These are phyloP conservation scores for Takashimella koratensis DNA, from an alignment of 1,284 basidiomycete species.

Conservation along the genomic window DNA sequence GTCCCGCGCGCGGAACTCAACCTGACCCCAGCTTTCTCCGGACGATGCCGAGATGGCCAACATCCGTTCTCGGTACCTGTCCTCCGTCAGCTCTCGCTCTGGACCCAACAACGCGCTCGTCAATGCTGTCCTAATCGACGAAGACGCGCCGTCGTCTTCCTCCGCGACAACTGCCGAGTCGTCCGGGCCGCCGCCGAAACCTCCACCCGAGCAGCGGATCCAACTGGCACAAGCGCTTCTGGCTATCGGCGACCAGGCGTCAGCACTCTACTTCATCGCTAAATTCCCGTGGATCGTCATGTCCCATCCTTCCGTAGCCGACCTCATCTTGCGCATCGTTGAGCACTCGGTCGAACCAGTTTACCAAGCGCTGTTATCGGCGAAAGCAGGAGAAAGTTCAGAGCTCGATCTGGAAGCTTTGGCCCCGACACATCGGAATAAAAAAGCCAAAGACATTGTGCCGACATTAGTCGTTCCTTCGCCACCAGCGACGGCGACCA, in stretches of 20 bases:
- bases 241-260: conserved; percentile 74
- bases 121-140: conserved; percentile 82
- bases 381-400: conserved; percentile 4
- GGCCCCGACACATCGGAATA: conserved; percentile 9
- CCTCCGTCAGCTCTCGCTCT: conserved; percentile 59
- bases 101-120: conserved; percentile 76
- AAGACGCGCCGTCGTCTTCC: conserved; percentile 42
- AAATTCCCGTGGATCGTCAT: conserved; percentile 83
- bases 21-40: conserved; percentile 61
- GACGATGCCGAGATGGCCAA: conserved; percentile 69
- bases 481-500: conserved; percentile 66
- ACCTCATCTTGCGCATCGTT: conserved; percentile 72
- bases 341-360: conserved; percentile 64
- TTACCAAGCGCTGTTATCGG: conserved; percentile 58
- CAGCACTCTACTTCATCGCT: conserved; percentile 72
- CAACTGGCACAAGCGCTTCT: conserved; percentile 77
- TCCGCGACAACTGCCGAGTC: conserved; percentile 44
- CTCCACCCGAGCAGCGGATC: conserved; percentile 71
- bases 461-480: conserved; percentile 65
- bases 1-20: conserved; percentile 7
- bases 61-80: conserved; percentile 64
- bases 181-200: conserved; percentile 26
- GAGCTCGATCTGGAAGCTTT: conserved; percentile 13
- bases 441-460: conserved; percentile 16
- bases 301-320: conserved; percentile 75